Evolutionary conservation across 768 basidiomycete genomes (phyloP), one percentile per base, ranked within the genome.

Genomic region (Amanita pallidorosea): DNA sequence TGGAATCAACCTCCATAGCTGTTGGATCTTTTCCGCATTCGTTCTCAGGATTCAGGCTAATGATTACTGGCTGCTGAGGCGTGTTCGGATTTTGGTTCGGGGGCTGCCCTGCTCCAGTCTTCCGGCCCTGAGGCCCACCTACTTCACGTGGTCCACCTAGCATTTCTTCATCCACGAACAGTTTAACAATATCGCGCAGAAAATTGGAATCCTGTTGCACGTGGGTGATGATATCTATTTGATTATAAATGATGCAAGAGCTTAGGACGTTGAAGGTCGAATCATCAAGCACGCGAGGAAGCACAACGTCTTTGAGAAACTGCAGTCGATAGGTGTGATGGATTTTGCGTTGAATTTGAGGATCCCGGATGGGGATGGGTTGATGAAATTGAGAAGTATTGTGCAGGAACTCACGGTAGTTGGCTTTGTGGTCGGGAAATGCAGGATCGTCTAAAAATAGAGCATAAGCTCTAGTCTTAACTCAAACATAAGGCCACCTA

Each of bases 241-340:
- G 95, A 69, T 98, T 96, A 77, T 94, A 98, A 62, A 97, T 91
- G 65, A 99, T 92, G 67, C 89, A 89, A 2, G 91, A 93, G 67
- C 93, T 97, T 61, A 98, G 79, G 59, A 96, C 90, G 61, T 91
- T 92, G 76, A 97, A 95, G 0, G 94, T 97, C 2, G 89, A 86
- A 65, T 99, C 96, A 60, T 99, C 96, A 45, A 97, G 78, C 1
- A 85, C 84, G 15, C 96, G 85, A 0, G 93, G 91, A 45, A 99
- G 86, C 37, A 99, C 91, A 53, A 99, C 95, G 63, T 99, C 96
- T 65, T 97, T 98, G 60, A 99, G 84, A 67, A 92, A 98, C 61
- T 92, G 91, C 6, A 99, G 77, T 17, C 96, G 89, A 65, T 97
- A 97, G 2, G 93, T 97, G 62, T 96, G 92, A 66, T 97, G 95